Conservation (phyloP, 148 eudicot genomes). For the Arctostaphylos glauca region DNA sequence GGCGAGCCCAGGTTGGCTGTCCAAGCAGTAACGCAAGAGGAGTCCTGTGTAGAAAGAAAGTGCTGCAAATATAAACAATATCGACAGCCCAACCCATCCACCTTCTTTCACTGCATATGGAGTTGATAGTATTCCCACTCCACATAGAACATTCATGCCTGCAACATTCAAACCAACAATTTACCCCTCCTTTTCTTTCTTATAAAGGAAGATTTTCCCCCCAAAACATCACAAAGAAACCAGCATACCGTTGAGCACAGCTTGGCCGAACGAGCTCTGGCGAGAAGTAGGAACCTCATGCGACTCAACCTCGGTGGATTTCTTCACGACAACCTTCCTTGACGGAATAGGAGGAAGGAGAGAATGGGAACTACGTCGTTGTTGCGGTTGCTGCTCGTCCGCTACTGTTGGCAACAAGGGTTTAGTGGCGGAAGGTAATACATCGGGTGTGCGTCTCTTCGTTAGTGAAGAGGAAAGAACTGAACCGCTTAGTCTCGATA, state of each 20-base stretch:
- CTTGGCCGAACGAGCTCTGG: conserved; percentile 70
- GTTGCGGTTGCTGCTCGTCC: conserved; percentile 42
- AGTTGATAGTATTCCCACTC: conserved; percentile 93
- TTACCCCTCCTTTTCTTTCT: too few species aligned
- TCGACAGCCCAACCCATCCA: conserved; percentile 79
- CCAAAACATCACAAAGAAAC: too few species aligned
- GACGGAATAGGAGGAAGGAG: conserved; percentile 66
- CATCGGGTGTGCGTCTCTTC: conserved; percentile 76
- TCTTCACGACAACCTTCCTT: conserved; percentile 45
- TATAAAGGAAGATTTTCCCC: too few species aligned
- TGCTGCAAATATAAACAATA: conserved; percentile 68
- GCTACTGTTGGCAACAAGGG: conserved; percentile 56
- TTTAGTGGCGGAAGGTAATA: conserved; percentile 37
- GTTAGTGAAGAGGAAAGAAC: conserved; percentile 67
- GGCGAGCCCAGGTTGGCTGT: conserved; percentile 85
- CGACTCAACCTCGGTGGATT: conserved; percentile 32
- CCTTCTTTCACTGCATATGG: conserved; percentile 89
- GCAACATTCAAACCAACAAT: not conserved
- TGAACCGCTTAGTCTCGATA: conserved; percentile 67
- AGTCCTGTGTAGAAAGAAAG: conserved; percentile 94
- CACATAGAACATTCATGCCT: conserved; percentile 97
- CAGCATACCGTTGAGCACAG: conserved; percentile 86
- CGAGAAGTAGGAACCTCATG: conserved; percentile 55
- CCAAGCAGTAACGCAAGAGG: conserved; percentile 80
- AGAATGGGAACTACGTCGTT: conserved; percentile 71